Evolutionary conservation across 2,329 filamentous ascomycete species (phyloP).

Genomic region (Paecilomyces dactylethromorphus): DNA sequence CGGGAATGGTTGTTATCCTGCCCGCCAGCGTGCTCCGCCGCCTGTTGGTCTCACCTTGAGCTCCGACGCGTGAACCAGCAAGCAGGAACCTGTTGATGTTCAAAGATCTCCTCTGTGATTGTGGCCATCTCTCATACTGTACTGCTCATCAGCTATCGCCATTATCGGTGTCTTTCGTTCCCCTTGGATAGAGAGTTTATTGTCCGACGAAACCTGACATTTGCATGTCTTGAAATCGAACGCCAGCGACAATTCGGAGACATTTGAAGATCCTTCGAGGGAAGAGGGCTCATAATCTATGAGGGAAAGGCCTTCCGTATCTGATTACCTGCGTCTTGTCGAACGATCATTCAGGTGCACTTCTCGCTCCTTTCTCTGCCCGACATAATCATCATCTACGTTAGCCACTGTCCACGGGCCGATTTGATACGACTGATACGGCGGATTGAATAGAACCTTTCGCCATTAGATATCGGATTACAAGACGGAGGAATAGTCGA

Average conservation of each 20-base stretch:
- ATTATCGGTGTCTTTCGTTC: not conserved
- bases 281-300: not conserved
- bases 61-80: slow-evolving; percentile 12
- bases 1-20: slow-evolving; percentile 22
- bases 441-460: not conserved
- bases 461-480: not conserved
- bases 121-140: not conserved
- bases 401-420: not conserved
- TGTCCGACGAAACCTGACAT: not conserved
- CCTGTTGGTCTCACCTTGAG: slow-evolving; percentile 27
- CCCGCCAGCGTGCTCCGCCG: slow-evolving; percentile 27
- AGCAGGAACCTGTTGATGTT: not conserved
- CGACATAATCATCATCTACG: not conserved
- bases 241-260: not conserved
- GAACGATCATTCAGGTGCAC: not conserved
- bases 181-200: not conserved
- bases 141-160: not conserved
- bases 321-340: not conserved
- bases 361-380: not conserved
- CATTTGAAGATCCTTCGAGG: not conserved
- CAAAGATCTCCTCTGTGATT: slow-evolving; percentile 2
- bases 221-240: not conserved
- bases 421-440: not conserved
- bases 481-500: not conserved
- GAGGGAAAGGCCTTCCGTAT: not conserved